Percentiles rank a stretch among this genome's conserved stretches.
phyloP scores from a whole-genome alignment of 2,329 filamentous ascomycete species.

The Trichoderma brevicompactum region DNA sequence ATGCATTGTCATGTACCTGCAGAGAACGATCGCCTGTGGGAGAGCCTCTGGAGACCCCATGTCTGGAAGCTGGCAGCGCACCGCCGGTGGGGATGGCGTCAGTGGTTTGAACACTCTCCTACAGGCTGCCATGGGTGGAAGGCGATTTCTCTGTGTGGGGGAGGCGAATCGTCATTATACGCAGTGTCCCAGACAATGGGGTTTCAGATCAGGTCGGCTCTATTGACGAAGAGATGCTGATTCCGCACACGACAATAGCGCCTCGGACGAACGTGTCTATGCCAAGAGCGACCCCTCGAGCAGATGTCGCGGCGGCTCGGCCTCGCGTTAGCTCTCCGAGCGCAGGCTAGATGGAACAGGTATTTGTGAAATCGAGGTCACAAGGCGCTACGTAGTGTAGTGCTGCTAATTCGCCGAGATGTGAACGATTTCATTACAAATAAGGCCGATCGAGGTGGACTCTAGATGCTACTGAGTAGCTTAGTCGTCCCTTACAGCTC shows the following conservation, averaged over 20 bases:
- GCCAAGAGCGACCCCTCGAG: background rate
- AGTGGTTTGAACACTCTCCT: background rate
- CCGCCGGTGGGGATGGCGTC: background rate
- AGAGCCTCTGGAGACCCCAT: background rate
- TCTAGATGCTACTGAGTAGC: background rate
- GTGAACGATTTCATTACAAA: background rate
- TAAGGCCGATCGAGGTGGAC: background rate
- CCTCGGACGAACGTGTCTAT: background rate
- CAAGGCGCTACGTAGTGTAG: background rate
- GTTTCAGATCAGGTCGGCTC: slow-evolving; percentile 3
- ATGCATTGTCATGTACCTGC: slow-evolving; percentile 8
- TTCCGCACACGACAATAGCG: background rate
- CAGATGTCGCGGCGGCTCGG: background rate
- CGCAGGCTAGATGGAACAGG: background rate
- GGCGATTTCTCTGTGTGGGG: background rate
- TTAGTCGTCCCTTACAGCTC: slow-evolving; percentile 17
- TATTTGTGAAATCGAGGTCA: background rate
- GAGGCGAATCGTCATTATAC: background rate
- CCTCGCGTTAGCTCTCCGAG: background rate
- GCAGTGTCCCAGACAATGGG: background rate
- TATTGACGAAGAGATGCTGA: background rate
- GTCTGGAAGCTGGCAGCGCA: background rate
- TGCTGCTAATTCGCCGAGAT: slow-evolving; percentile 2
- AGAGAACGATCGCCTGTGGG: background rate
- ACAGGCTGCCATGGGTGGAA: background rate